Evolutionary conservation across 192 early-diverging fungal species (phyloP).

Genomic region (Coemansia umbellata): DNA sequence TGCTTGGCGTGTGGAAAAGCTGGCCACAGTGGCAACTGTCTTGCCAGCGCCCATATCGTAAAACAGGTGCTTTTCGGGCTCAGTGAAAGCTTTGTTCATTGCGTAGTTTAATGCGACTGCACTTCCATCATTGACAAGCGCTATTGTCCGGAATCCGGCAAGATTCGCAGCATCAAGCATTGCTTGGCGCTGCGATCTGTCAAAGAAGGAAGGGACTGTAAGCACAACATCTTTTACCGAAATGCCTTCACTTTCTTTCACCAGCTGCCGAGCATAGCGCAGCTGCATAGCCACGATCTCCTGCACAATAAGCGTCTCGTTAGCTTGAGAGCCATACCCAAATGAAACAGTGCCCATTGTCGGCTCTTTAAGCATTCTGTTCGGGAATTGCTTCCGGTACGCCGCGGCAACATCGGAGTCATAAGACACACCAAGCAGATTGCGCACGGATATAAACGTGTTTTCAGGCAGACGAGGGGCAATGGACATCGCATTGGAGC

Average conservation of each 20-base stretch:
- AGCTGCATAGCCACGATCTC: slow-evolving; percentile 95
- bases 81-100: slow-evolving; percentile 63
- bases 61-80: slow-evolving; percentile 78
- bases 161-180: slow-evolving; percentile 90
- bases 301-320: slow-evolving; percentile 64
- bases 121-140: slow-evolving; percentile 90
- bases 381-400: slow-evolving; percentile 73
- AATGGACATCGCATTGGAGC: slow-evolving; percentile 69
- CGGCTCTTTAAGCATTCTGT: slow-evolving; percentile 70
- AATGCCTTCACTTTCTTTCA: slow-evolving; percentile 69
- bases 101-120: slow-evolving; percentile 96
- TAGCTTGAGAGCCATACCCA: slow-evolving; percentile 54
- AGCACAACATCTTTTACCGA: slow-evolving; percentile 84
- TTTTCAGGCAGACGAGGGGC: slow-evolving; percentile 57
- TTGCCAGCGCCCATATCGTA: slow-evolving; percentile 98
- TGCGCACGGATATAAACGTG: slow-evolving; percentile 81
- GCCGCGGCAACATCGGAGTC: slow-evolving; percentile 65
- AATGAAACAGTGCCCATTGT: slow-evolving; percentile 68
- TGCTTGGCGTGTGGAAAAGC: slow-evolving; percentile 61
- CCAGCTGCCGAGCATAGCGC: slow-evolving; percentile 80
- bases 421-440: slow-evolving; percentile 72
- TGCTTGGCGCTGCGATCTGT: slow-evolving; percentile 86
- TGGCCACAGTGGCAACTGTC: slow-evolving; percentile 84
- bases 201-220: slow-evolving; percentile 90
- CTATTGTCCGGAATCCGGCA: slow-evolving; percentile 76